Evolutionary conservation across 257 asterid species (phyloP).

Genomic region (Solanum appendiculatum): DNA sequence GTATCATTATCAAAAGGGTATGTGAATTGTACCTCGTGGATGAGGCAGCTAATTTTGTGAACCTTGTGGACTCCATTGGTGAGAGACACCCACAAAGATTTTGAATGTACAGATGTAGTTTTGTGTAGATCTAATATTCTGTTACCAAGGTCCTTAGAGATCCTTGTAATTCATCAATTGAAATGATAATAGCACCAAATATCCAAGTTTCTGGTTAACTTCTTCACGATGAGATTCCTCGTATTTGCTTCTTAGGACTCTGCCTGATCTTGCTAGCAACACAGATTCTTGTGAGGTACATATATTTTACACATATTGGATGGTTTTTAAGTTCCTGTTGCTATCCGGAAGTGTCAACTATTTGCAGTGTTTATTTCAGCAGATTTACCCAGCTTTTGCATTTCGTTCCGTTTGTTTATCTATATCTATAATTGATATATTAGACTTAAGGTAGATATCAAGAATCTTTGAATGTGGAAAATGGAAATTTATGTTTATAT

Average conservation of each 20-base stretch:
- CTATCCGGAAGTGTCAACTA: not conserved
- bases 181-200: not conserved
- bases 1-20: not conserved
- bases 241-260: not conserved
- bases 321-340: not conserved
- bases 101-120: conserved; percentile 2
- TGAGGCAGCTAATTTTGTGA: conserved; percentile 10
- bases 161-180: not conserved
- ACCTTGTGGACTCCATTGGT: not conserved
- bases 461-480: not conserved
- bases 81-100: not conserved
- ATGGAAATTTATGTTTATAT: not conserved
- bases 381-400: not conserved
- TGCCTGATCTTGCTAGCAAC: not conserved
- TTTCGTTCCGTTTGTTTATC: not conserved
- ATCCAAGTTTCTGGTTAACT: not conserved
- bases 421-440: not conserved
- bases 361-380: not conserved
- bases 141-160: not conserved
- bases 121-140: not conserved
- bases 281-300: not conserved
- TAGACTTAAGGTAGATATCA: not conserved
- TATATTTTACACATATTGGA: not conserved
- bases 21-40: not conserved
- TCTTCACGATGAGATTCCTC: not conserved